Base-by-base conservation (phyloP, 257 asterid genomes). In the Solanum chilense region DNA sequence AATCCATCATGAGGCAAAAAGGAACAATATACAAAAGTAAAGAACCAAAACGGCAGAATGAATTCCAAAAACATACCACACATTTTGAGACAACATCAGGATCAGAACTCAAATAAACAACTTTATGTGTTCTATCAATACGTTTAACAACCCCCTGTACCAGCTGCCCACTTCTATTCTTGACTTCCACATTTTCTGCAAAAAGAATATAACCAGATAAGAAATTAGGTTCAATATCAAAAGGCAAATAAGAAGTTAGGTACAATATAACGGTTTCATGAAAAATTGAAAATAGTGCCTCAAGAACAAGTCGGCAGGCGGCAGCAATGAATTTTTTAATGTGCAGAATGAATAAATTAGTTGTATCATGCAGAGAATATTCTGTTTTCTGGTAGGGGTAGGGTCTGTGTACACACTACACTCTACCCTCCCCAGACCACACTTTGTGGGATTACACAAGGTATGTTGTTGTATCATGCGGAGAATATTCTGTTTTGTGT, bases 121-220 rank as follows among this genome's bases (percentile, higher is more conserved):
- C 94, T 88, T 94, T 96, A 84, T 96, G 96, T 56, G 92, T 85
- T 90, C 92, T 95, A 88, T 97, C 98, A 16, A 95, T 90, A 90
- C 89, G 93, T 92, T 91, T 95, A 83, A 97, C 98, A 87, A 93
- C 91, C 88, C 98, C 99, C 91, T 95, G 97, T 81, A 95, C 66
- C 88, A 95, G 92, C 88, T 94, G 94, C 60, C 97, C 96, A 25
- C 88, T 89, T 83, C 92, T 91, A 87, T 90, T 89, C 84, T 93
- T 93, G 81, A 31, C 47, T 64, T 88, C 89, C 88, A 69, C 90
- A 42, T 88, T 86, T 86, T 89, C 99, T 94, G 90, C 82, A 85
- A 88, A 85, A 70, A 75, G 78, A 90, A 42, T 84, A 83, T 31
- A 20, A 25, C 21, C 27, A 60, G 44, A 86, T 85, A 41, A 86